Base-by-base conservation (phyloP, 2,329 filamentous ascomycete genomes). In the Sporothrix phasma region DNA sequence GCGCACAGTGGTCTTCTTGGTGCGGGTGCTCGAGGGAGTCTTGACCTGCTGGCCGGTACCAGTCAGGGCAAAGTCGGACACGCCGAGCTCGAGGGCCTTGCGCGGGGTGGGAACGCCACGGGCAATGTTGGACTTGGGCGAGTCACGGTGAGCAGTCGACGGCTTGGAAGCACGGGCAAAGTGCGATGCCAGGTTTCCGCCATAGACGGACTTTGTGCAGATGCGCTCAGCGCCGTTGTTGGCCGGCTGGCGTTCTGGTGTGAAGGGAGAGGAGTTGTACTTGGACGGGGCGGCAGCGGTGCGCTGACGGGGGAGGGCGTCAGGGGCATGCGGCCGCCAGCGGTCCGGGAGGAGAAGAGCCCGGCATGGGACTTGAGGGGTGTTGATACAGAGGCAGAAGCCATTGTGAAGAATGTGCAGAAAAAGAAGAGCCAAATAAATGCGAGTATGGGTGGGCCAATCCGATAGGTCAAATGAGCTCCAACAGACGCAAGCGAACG, bases 41-140 rank as follows among this genome's bases (percentile, higher is more conserved):
- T 88, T 85, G 69, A 72, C 73, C 68, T 75, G 69, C 19, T 79
- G 80, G 65, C 90, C 91, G 63, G 92, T 96, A 68, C 92, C 92
- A 61, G 89, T 90, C 71, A 99, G 81, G 19, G 90, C 86, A 81
- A 93, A 97, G 74, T 99, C 92, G 46, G 92, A 97, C 39, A 96
- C 87, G 69, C 91, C 92, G 46, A 96, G 84, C 76, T 97, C 93
- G 45, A 97, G 83, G 54, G 81, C 83, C 75, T 89, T 90, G 72
- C 90, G 89, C 22, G 93, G 92, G 49, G 90, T 92, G 65, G 87
- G 83, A 64, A 85, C 84, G 47, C 79, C 79, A 68, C 86, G 85
- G 69, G 89, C 90, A 75, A 97, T 97, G 81, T 97, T 97, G 66
- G 92, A 97, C 81, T 97, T 97, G 74, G 92, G 92, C 2, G 93